Percentiles rank a stretch among this genome's conserved stretches.
These are phyloP conservation scores for Backusella morwellensis DNA, from an alignment of 192 early-diverging fungal genomes.

Conservation along the genomic window DNA sequence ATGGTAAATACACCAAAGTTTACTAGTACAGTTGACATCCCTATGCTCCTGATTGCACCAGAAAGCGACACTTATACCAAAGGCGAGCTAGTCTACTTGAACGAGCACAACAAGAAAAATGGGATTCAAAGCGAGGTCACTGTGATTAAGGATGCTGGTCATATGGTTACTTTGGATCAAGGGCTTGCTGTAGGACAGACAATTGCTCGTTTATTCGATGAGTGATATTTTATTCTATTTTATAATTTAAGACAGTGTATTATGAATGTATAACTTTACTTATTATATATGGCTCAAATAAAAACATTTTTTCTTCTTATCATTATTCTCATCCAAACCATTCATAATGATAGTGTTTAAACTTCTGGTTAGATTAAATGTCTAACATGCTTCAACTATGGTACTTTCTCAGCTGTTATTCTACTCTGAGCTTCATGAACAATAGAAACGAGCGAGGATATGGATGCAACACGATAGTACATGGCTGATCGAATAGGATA, in stretches of 20 bases:
- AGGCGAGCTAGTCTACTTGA: not conserved
- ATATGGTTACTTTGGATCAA: conserved; percentile 10
- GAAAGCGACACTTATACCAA: not conserved
- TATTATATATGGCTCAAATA: not conserved
- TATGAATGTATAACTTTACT: not conserved
- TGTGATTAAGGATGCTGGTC: conserved; percentile 1
- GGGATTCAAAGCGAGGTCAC: not conserved
- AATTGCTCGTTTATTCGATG: not conserved
- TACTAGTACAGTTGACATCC: not conserved
- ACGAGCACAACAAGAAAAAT: not conserved
- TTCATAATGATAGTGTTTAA: not conserved
- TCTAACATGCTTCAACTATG: too few relatives aligned
- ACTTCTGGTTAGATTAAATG: too few relatives aligned
- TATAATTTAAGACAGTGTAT: too few relatives aligned
- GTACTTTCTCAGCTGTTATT: not conserved
- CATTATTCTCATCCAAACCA: not conserved
- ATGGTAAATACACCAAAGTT: not conserved
- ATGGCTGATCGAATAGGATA: too few relatives aligned
- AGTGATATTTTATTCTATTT: not conserved
- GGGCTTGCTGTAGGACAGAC: not conserved
- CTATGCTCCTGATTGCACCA: not conserved
- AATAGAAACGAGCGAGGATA: too few relatives aligned
- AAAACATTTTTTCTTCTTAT: not conserved
- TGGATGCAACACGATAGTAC: too few relatives aligned
- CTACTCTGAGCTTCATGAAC: not conserved